Evolutionary conservation across 768 basidiomycete species (phyloP), one percentile per base, ranked within the genome.

Genomic region (Lactifluus rugatus): DNA sequence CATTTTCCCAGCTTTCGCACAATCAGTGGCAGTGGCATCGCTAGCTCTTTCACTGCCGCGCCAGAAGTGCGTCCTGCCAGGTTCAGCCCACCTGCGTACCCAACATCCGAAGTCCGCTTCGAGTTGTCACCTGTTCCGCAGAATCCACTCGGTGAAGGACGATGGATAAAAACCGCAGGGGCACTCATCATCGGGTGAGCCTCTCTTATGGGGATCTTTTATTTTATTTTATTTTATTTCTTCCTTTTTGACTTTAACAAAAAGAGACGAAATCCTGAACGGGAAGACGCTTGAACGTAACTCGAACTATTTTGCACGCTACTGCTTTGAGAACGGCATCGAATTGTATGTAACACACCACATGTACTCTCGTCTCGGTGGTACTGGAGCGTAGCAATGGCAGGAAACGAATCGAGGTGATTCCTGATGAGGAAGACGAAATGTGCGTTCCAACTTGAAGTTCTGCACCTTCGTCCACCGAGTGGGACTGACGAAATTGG

Each of bases 351-450:
- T 37, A 9, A 2, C 4, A 42, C 42, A 0, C 8, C 50, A 31
- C 5, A 31, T 31, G 36, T 59, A 73, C 71, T 52, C 39, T 26
- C 49, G 34, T 44, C 48, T 49, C 54, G 57, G 21, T 28, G 52
- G 66, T 59, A 66, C 63, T 68, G 56, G 64, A 61, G 55, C 47
- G 32, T 7, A 2, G 26, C 19, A 6, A 26, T 54, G 36, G 48
- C 68, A 93, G 88, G 64, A 90, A 89, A 70, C 82, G 88, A 45
- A 82, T 95, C 68, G 93, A 97, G 66, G 92, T 95, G 56, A 85
- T 98, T 46, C 76, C 93, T 1, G 94, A 97, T 67, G 85, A 91
- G 48, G 89, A 94, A 69, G 81, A 81, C 25, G 89, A 96, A 70
- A 96, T 95, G 90, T 88, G 68, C 61, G 83, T 69, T 45, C n/a